Evolutionary conservation across 331 rosid genomes (phyloP), one percentile per base, ranked within the genome.

Genomic region (Malus hybrid): DNA sequence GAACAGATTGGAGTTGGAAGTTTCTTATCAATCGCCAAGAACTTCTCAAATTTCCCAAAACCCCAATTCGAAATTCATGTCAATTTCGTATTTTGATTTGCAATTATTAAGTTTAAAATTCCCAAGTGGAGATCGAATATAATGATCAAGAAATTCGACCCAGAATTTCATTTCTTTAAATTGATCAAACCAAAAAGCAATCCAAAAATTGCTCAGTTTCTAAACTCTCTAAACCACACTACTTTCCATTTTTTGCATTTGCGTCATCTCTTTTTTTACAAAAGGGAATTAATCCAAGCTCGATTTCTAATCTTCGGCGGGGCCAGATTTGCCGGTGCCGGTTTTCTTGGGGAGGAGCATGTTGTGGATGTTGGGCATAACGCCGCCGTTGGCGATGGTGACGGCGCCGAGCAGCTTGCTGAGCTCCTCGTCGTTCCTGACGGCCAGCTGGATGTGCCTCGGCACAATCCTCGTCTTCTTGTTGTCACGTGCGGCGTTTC

Each of bases 381-480:
- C 86, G 62, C 83, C 86, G 16, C 86, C 80, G 55, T 75, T 78
- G 8, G 86, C 80, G 16, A 82, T 82, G 14, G 86, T 82, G 29
- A 82, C 86, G 2, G 75, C 69, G 6, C 83, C 86, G 2, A 82
- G 74, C 55, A 83, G 78, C 66, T 65, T 76, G 15, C 81, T 70
- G 31, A 83, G 65, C 33, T 83, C 83, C 24, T 83, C 84, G 24
- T 83, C 86, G 66, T 76, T 83, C 61, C 79, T 62, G 20, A 72
- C 83, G 0, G 86, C 86, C 59, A 83, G 6, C 5, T 79, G 86
- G 54, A 83, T 76, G 48, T 83, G 86, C 27, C 84, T 65, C 16
- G 87, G 87, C 65, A 76, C 77, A 9, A 83, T 80, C 57, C 87
- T 67, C 22, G 70, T 83, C 82, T 83, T 83, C 75, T 83, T 83